Base-by-base conservation (phyloP, 805 yeast species). In the Starmerella cellae region DNA sequence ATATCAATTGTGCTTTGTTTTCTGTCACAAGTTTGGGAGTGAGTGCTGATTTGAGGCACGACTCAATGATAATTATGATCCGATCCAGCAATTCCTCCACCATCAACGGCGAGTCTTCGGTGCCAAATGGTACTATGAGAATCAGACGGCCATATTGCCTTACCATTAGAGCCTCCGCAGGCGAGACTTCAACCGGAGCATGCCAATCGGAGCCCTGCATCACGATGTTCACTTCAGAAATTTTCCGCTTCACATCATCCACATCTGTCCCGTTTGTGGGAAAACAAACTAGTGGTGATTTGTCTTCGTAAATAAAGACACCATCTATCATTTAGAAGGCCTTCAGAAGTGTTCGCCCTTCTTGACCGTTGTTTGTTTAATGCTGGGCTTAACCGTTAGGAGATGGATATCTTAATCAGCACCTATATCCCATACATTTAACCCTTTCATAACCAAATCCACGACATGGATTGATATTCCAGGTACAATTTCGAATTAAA, bases 1-100 rank as follows among this genome's bases (percentile, higher is more conserved):
- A 64, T 26, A 80, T 70, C 35, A 85, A 60, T 1, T 81, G 74
- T 54, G 84, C 93, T 49, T 69, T 70, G 55, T 84, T 79, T 35
- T 79, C 71, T 41, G 72, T 77, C 10, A 91, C 61, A 50, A 77
- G 79, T 21, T 70, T 55, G 1, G 73, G 59, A 2, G 74, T 68
- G 24, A 85, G 55, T 2, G 77, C 77, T 28, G 60, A 60, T 16
- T 68, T 70, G 47, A 82, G 78, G 58, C 76, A 82, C 42, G 73
- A 76, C 37, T 67, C 63, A 49, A 82, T 63, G 0, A 69, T 69
- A 17, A 60, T 68, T 13, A 76, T 64, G 19, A 82, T 58, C 23
- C 69, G 59, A 22, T 65, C 62, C 19, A 77, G 58, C 43, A 81
- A 71, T 20, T 69, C 69, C 45, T 68, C 66, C 1, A 82, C 75